phyloP scores from a whole-genome alignment of 208 protist genomes.

The Leishmania tropica region DNA sequence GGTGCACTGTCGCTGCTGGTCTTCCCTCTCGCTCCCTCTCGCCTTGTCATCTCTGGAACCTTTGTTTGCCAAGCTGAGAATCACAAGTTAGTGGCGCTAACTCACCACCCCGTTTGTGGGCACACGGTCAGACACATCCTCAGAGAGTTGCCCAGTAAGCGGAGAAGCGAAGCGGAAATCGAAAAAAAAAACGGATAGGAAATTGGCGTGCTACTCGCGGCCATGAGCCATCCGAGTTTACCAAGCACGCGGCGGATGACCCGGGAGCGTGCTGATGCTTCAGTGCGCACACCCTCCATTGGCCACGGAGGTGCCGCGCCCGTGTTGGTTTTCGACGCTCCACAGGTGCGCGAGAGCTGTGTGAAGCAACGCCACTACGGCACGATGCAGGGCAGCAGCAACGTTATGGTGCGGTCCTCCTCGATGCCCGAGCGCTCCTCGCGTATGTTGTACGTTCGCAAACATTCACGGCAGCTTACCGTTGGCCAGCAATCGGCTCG shows the following conservation, averaged over 20 bases:
- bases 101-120: too few relatives aligned
- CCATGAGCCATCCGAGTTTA: not conserved
- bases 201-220: not conserved
- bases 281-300: constrained; percentile 35
- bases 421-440: constrained; percentile 61
- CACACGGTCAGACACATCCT: too few relatives aligned
- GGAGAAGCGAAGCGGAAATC: too few relatives aligned
- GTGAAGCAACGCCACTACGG: constrained; percentile 37
- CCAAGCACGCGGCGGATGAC: not conserved
- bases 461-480: constrained; percentile 41
- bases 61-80: too few relatives aligned
- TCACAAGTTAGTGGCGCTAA: too few relatives aligned
- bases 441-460: constrained; percentile 49
- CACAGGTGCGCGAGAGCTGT: constrained; percentile 14
- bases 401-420: constrained; percentile 39
- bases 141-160: too few relatives aligned
- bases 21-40: too few relatives aligned
- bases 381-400: constrained; percentile 14
- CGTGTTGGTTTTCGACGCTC: constrained; percentile 1
- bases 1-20: too few relatives aligned
- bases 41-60: too few relatives aligned
- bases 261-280: constrained; percentile 3
- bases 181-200: not conserved
- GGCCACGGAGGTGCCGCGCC: constrained; percentile 2
- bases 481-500: constrained; percentile 63